Conservation (phyloP, 208 protist species). For the Wallacemonas collosoma region DNA sequence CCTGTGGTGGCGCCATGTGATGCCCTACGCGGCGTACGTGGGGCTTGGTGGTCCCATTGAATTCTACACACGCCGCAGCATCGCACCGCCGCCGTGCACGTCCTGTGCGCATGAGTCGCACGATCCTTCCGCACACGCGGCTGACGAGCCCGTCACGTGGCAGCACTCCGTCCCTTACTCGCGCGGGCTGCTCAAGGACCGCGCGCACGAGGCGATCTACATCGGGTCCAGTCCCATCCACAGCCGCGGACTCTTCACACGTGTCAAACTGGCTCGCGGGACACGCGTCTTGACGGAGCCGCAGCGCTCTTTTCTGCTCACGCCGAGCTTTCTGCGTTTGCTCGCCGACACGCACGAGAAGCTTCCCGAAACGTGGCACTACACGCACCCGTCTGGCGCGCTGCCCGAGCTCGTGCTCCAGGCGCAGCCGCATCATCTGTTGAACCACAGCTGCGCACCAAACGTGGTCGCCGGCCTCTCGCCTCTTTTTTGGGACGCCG, state of each 20-base stretch:
- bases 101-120: not conserved
- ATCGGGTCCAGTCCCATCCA: constrained; percentile 72
- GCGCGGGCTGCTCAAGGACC: constrained; percentile 32
- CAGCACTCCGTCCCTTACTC: not conserved
- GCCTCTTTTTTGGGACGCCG: constrained; percentile 55
- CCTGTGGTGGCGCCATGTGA: constrained; percentile 19
- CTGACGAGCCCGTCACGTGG: not conserved
- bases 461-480: constrained; percentile 76
- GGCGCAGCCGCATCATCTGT: constrained; percentile 64
- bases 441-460: constrained; percentile 78
- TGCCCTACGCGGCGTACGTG: constrained; percentile 58
- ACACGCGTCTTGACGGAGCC: constrained; percentile 61
- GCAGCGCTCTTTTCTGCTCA: constrained; percentile 56
- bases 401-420: constrained; percentile 68
- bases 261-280: constrained; percentile 35
- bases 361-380: constrained; percentile 77
- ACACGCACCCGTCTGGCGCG: constrained; percentile 66
- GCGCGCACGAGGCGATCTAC: constrained; percentile 47
- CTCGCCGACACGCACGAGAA: constrained; percentile 65
- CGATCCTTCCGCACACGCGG: not conserved
- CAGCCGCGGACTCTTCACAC: constrained; percentile 65
- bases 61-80: constrained; percentile 49
- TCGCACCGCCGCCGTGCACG: constrained; percentile 31
- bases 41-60: constrained; percentile 30
- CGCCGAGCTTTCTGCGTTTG: constrained; percentile 41